Percentiles rank a stretch among this genome's conserved stretches.
Conservation (phyloP, 192 early-diverging fungal genomes). For the Podila minutissima region DNA sequence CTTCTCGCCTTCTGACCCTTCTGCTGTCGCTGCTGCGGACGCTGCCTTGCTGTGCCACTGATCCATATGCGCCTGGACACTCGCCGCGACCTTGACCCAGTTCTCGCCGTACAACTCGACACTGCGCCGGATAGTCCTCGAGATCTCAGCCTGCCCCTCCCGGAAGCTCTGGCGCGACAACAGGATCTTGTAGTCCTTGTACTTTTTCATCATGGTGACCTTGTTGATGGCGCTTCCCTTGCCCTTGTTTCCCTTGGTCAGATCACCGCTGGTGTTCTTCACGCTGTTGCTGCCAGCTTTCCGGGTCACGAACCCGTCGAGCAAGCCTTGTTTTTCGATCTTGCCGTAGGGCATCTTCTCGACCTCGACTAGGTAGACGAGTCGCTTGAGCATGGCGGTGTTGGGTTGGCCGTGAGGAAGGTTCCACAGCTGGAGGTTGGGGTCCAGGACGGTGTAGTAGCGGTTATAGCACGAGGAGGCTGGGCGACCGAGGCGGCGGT, state of each 20-base stretch:
- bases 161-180: background rate
- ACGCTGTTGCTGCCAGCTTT: background rate
- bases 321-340: constrained; percentile 16
- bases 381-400: constrained; percentile 4
- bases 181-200: constrained; percentile 7
- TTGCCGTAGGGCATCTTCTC: constrained; percentile 10
- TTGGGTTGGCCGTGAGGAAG: constrained; percentile 22
- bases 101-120: constrained; percentile 49
- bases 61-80: constrained; percentile 14
- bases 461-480: constrained; percentile 24
- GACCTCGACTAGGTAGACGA: constrained; percentile 25
- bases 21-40: too few species aligned
- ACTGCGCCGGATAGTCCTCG: constrained; percentile 10
- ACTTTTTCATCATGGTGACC: constrained; percentile 13
- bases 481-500: constrained; percentile 8
- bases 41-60: constrained; percentile 10
- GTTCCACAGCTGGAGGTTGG: constrained; percentile 23
- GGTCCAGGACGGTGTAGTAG: constrained; percentile 26
- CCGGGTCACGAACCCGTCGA: constrained; percentile 6
- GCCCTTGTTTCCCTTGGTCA: background rate
- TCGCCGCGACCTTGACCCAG: constrained; percentile 29
- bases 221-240: background rate
- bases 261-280: constrained; percentile 2
- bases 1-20: background rate
- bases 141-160: background rate